Conservation (phyloP, 805 yeast species). For the Candida insectalens region DNA sequence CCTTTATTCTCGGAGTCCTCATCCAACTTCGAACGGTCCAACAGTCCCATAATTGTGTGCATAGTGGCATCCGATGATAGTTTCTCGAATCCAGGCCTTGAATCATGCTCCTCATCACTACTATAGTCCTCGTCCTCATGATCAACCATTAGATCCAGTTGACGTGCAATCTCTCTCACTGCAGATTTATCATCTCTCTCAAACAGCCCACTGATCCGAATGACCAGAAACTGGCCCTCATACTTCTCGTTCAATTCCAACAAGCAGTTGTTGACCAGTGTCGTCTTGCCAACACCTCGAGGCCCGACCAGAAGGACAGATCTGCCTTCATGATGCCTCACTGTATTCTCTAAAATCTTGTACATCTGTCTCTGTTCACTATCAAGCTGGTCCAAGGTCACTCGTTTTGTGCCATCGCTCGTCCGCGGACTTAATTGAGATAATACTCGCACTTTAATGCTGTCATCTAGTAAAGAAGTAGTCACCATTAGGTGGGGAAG, state of each 20-base stretch:
- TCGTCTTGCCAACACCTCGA: slow-evolving; percentile 65
- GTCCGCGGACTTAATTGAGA: slow-evolving; percentile 13
- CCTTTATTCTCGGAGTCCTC: slow-evolving; percentile 11
- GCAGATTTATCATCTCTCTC: slow-evolving; percentile 75
- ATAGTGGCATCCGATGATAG: slow-evolving; percentile 53
- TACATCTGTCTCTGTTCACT: slow-evolving; percentile 41
- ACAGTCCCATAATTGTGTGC: slow-evolving; percentile 41
- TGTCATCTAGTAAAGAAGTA: no score
- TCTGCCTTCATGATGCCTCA: slow-evolving; percentile 64
- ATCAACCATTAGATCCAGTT: slow-evolving; percentile 41
- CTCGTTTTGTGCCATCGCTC: slow-evolving; percentile 5
- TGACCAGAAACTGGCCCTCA: slow-evolving; percentile 45
- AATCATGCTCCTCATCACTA: slow-evolving; percentile 10
- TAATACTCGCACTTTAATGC: slow-evolving; percentile 5
- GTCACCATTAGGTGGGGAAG: no score
- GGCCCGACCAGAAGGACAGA: slow-evolving; percentile 79
- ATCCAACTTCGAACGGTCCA: slow-evolving; percentile 29
- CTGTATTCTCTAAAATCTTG: slow-evolving; percentile 51
- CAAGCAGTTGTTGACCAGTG: slow-evolving; percentile 50
- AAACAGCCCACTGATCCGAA: slow-evolving; percentile 58
- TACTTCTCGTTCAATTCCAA: slow-evolving; percentile 29
- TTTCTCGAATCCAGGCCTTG: slow-evolving; percentile 29
- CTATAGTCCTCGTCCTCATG: slow-evolving; percentile 10
- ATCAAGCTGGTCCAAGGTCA: slow-evolving; percentile 26
- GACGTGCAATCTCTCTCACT: slow-evolving; percentile 76